These are phyloP conservation scores for Neoscytalidium dimidiatum DNA, from an alignment of 2,329 filamentous ascomycete species.

Conservation along the genomic window DNA sequence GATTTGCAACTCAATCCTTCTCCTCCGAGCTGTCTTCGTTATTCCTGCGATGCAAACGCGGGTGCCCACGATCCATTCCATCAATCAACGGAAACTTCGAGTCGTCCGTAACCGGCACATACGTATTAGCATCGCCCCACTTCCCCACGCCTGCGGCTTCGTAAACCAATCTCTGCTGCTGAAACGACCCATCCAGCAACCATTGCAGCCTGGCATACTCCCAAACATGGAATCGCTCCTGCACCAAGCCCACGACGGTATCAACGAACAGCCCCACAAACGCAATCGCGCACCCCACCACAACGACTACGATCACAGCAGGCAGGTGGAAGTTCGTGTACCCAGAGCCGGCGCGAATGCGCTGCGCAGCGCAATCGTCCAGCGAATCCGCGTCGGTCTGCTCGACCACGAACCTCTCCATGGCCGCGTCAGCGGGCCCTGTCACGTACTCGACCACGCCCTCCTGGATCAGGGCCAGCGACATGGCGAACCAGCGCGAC, in stretches of 20 bases:
- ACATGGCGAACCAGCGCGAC: constrained; percentile 86
- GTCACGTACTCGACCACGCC: constrained; percentile 67
- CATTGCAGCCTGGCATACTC: background rate
- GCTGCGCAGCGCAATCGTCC: background rate
- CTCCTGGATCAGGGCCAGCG: constrained; percentile 76
- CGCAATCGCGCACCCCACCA: background rate
- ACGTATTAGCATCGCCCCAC: background rate
- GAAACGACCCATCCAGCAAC: background rate
- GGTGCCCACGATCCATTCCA: background rate
- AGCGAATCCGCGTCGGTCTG: background rate
- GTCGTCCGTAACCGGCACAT: background rate
- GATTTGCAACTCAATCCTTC: too few species aligned
- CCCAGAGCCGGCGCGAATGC: background rate
- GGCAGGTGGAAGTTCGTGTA: background rate
- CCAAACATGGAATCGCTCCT: background rate
- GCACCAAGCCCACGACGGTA: background rate
- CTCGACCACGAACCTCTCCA: background rate
- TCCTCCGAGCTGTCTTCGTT: background rate
- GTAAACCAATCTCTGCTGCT: background rate
- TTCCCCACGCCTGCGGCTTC: background rate
- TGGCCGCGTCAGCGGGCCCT: background rate
- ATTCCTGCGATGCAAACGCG: background rate
- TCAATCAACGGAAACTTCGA: background rate
- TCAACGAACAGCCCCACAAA: background rate
- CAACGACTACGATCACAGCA: background rate